These are phyloP conservation scores for Corchorus capsularis DNA, from an alignment of 345 rosid genomes.

Conservation along the genomic window DNA sequence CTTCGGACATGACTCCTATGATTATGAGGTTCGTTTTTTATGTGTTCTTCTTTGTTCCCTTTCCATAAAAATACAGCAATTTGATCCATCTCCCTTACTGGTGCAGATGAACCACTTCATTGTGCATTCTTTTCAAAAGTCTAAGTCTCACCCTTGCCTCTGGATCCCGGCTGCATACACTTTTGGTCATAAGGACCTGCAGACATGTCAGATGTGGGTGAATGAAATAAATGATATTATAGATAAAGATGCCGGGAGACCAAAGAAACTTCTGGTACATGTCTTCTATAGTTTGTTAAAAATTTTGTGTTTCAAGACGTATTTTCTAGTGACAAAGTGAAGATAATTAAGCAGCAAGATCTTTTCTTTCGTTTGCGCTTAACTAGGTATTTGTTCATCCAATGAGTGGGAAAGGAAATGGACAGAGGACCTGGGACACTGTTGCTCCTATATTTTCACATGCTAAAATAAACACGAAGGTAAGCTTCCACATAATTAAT, in stretches of 20 bases:
- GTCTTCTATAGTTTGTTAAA: constrained; percentile 17
- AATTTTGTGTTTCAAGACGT: constrained; percentile 10
- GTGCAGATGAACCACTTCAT: constrained; percentile 71
- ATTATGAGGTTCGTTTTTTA: constrained; percentile 49
- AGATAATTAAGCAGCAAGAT: constrained; percentile 15
- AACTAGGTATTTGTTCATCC: constrained; percentile 84
- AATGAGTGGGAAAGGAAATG: constrained; percentile 81
- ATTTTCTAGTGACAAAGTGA: neutral
- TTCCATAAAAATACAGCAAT: neutral
- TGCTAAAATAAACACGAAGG: constrained; percentile 77
- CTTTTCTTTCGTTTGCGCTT: constrained; percentile 27
- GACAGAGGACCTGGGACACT: constrained; percentile 68
- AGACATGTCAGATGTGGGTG: constrained; percentile 72
- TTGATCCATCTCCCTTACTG: constrained; percentile 15
- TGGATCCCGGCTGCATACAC: constrained; percentile 50
- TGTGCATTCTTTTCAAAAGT: constrained; percentile 56
- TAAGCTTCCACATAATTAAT: constrained; percentile 23
- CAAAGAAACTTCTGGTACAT: constrained; percentile 79
- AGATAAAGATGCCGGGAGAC: constrained; percentile 59
- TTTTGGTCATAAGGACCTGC: constrained; percentile 73
- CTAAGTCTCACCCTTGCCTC: constrained; percentile 63
- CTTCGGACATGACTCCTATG: constrained; percentile 33
- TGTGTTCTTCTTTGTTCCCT: neutral
- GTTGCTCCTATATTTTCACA: constrained; percentile 73
- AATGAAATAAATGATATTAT: constrained; percentile 52